Evolutionary conservation across 1,284 basidiomycete species (phyloP).

Genomic region (Ganoderma sinense): DNA sequence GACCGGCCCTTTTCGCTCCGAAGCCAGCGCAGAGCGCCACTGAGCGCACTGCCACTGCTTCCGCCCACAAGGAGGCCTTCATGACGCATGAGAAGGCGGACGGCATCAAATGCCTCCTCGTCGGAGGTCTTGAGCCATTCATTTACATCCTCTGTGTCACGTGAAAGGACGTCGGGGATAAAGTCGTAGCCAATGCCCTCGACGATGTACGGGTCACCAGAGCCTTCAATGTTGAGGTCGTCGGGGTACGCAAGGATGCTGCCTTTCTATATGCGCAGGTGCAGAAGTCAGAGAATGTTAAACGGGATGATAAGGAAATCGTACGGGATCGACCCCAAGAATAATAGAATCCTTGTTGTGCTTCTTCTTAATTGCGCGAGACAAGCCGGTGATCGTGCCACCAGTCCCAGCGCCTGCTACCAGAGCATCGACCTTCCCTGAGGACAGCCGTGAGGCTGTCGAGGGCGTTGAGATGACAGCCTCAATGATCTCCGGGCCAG

Average conservation of each 20-base stretch:
- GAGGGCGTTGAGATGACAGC: conserved; percentile 71
- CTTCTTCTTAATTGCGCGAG: conserved; percentile 81
- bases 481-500: conserved; percentile 90
- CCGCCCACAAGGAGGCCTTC: conserved; percentile 95
- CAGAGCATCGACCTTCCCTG: conserved; percentile 82
- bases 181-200: conserved; percentile 98
- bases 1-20: conserved; percentile 71
- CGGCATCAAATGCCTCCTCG: conserved; percentile 81
- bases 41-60: conserved; percentile 87
- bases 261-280: conserved; percentile 64
- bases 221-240: conserved; percentile 50
- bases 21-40: conserved; percentile 84
- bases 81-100: conserved; percentile 81
- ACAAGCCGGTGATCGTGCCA: conserved; percentile 91
- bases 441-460: conserved; percentile 61
- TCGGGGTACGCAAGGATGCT: conserved; percentile 86
- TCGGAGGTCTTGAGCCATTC: conserved; percentile 91
- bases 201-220: conserved; percentile 76
- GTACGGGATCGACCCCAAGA: conserved; percentile 91
- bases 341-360: conserved; percentile 78
- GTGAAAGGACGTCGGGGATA: conserved; percentile 81
- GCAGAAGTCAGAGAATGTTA: conserved; percentile 6
- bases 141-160: conserved; percentile 62
- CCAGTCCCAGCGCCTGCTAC: conserved; percentile 95
- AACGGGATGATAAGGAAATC: conserved; percentile 36